Percentiles rank a stretch among this genome's conserved stretches.
Conservation (phyloP, 805 yeast species). For the Metschnikowia cerradonensis region DNA sequence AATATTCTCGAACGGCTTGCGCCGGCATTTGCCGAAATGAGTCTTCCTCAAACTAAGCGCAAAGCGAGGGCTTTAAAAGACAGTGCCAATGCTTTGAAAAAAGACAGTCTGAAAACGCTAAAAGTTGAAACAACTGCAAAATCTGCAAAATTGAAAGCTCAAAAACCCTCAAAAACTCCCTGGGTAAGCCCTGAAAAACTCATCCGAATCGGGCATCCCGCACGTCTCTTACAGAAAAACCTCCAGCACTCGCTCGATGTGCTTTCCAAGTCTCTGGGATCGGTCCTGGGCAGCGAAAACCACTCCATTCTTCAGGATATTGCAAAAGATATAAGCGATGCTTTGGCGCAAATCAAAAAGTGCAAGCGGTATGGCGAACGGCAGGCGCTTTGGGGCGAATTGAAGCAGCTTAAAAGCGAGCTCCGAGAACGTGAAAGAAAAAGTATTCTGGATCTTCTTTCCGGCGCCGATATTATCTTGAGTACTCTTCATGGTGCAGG, state of each 20-base stretch:
- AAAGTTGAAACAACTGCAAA: neutral
- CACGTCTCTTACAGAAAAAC: slow-evolving; percentile 63
- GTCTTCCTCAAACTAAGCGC: neutral
- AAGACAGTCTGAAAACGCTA: neutral
- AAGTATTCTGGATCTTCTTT: slow-evolving; percentile 54
- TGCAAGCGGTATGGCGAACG: slow-evolving; percentile 62
- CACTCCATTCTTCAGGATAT: slow-evolving; percentile 60
- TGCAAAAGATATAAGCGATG: slow-evolving; percentile 61
- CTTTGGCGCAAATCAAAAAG: slow-evolving; percentile 55
- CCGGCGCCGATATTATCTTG: slow-evolving; percentile 63
- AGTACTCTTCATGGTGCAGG: slow-evolving; percentile 90
- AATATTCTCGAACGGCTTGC: slow-evolving; percentile 77
- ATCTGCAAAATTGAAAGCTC: slow-evolving; percentile 19
- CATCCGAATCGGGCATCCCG: slow-evolving; percentile 92
- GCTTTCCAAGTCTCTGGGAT: slow-evolving; percentile 53
- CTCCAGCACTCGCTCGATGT: slow-evolving; percentile 74
- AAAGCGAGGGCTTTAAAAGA: neutral
- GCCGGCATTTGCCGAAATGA: slow-evolving; percentile 19
- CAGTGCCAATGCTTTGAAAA: neutral
- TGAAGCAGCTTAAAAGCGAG: slow-evolving; percentile 69
- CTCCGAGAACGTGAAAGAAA: slow-evolving; percentile 61
- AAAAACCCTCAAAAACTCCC: slow-evolving; percentile 12
- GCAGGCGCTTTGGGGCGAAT: slow-evolving; percentile 60
- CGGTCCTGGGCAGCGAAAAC: slow-evolving; percentile 34
- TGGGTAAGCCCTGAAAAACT: slow-evolving; percentile 34